These are phyloP conservation scores for Cladosporium austrohemisphaericum DNA, from an alignment of 2,329 filamentous ascomycete species.

Conservation along the genomic window DNA sequence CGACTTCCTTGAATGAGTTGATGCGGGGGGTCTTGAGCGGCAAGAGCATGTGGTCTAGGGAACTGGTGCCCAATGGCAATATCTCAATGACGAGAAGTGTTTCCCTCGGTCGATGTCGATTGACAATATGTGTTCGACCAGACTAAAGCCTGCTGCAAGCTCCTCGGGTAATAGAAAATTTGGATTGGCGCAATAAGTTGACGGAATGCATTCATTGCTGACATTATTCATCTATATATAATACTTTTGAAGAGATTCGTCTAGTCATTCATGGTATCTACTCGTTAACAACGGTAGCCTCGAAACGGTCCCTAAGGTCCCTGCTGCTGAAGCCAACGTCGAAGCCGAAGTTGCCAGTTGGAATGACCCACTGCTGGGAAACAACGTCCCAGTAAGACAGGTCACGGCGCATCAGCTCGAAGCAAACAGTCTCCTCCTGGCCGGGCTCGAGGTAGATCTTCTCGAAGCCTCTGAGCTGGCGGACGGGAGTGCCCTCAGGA, in stretches of 20 bases:
- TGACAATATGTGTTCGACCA: too few species aligned
- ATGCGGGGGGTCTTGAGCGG: too few species aligned
- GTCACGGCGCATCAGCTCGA: constrained; percentile 40
- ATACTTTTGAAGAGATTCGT: too few species aligned
- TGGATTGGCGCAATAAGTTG: too few species aligned
- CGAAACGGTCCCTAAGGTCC: constrained; percentile 11
- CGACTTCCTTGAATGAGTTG: neutral
- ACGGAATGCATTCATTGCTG: neutral
- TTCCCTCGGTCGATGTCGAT: too few species aligned
- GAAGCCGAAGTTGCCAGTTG: constrained; percentile 9
- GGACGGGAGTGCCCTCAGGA: constrained; percentile 28
- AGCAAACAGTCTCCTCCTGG: constrained; percentile 28
- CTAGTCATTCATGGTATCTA: neutral
- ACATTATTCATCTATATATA: neutral
- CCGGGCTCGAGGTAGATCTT: constrained; percentile 34
- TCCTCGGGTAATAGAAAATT: too few species aligned
- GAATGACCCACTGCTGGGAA: constrained; percentile 39
- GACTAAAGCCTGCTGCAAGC: too few species aligned
- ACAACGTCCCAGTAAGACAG: constrained; percentile 41
- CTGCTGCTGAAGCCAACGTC: constrained; percentile 12
- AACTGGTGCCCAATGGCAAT: too few species aligned
- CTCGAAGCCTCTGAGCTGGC: constrained; percentile 37
- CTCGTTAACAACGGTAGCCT: constrained; percentile 7
- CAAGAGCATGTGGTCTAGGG: too few species aligned
- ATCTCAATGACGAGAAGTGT: too few species aligned